phyloP scores from a whole-genome alignment of 108 stramenopile genomes.

The Skeletonema grethae region DNA sequence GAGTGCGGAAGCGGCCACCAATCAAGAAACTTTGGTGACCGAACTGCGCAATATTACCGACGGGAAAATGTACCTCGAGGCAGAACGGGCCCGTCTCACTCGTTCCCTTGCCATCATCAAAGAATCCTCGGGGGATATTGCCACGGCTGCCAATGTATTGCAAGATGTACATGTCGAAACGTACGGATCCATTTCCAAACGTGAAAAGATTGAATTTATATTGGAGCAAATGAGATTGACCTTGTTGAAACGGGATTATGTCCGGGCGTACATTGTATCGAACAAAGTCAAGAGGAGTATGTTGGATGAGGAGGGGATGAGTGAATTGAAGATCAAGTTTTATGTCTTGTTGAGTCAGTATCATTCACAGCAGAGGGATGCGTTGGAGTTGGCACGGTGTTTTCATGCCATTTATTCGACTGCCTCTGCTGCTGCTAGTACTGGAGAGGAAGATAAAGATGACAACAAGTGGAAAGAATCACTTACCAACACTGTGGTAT shows the following conservation, averaged over 20 bases:
- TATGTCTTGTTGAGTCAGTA: slow-evolving; percentile 91
- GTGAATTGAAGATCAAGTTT: slow-evolving; percentile 90
- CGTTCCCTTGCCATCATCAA: slow-evolving; percentile 78
- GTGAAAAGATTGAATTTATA: slow-evolving; percentile 99
- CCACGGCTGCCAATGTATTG: slow-evolving; percentile 86
- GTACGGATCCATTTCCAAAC: slow-evolving; percentile 93
- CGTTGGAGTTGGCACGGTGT: slow-evolving; percentile 90
- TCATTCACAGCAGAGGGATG: slow-evolving; percentile 90
- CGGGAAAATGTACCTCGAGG: slow-evolving; percentile 98
- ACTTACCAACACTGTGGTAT: slow-evolving; percentile 86
- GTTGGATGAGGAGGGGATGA: slow-evolving; percentile 88
- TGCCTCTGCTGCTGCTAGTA: background rate
- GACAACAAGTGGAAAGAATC: slow-evolving; percentile 75
- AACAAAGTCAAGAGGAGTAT: slow-evolving; percentile 93
- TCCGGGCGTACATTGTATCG: slow-evolving; percentile 93
- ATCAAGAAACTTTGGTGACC: slow-evolving; percentile 75
- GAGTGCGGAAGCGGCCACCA: background rate
- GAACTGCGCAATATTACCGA: slow-evolving; percentile 93
- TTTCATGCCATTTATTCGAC: slow-evolving; percentile 92
- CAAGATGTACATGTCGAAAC: slow-evolving; percentile 99
- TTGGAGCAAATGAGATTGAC: slow-evolving; percentile 98
- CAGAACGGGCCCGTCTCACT: slow-evolving; percentile 91
- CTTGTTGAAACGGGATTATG: slow-evolving; percentile 92
- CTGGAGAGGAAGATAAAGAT: background rate
- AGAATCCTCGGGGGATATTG: slow-evolving; percentile 86